Base-by-base conservation (phyloP, 2,329 filamentous ascomycete species). In the Peltaster fructicola region DNA sequence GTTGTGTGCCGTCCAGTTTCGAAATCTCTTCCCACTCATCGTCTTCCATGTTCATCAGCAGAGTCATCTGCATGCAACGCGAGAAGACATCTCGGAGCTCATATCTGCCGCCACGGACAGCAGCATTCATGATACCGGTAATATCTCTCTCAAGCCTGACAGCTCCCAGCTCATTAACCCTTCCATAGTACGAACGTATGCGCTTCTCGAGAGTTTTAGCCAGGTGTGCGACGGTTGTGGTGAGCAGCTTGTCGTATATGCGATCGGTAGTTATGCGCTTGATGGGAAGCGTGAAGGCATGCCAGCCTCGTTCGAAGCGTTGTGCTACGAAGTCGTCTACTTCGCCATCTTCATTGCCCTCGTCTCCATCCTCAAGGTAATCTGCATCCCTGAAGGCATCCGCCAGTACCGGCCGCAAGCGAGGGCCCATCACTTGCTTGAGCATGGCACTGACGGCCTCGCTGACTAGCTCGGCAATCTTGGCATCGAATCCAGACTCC, bases 351-450 rank as follows among this genome's bases (percentile, higher is more conserved):
- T 56, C 53, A 7, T 56, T 47, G 13, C 53, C 62, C 14, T 61
- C 54, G 15, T 31, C 35, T 8, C 35, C 32, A 22, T 71, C 64
- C 3, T 80, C 58, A 10, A 69, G 64, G 53, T 98, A 98, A 51
- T 93, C 82, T 12, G 79, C 68, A 41, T 95, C 85, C 20, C 84
- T 74, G 61, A 95, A 95, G 0, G 82, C 73, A 30, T 98, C 85
- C 10, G 71, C 67, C 7, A 98, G 61, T 3, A 93, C 73, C 0
- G 81, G 80, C 1, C 84, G 73, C 8, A 98, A 62, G 7, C 84
- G 78, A 2, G 73, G 68, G 45, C 85, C 85, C 40, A 93, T 65
- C 2, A 95, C 79, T 42, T 84, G 76, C 41, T 78, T 74, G 48
- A 91, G 90, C 21, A 92, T 65, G 4, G 91, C 82, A 37, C 76